phyloP scores from a whole-genome alignment of 2,329 filamentous ascomycete genomes.

The Calonectria naviculata region DNA sequence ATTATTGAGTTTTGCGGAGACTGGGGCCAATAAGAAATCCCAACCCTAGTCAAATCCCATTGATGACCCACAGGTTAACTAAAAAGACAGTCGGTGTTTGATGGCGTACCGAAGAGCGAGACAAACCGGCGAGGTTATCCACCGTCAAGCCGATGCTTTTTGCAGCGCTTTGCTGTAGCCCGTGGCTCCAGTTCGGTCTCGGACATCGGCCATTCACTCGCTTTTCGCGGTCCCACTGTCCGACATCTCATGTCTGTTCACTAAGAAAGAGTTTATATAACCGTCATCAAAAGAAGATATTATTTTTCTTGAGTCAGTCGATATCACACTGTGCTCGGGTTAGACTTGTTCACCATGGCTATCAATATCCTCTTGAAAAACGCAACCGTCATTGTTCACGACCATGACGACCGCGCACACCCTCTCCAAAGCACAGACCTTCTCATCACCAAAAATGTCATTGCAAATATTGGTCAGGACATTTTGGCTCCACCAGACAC shows the following conservation, averaged over 20 bases:
- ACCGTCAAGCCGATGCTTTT: too few species aligned
- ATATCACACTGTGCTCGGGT: too few species aligned
- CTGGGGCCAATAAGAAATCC: not conserved
- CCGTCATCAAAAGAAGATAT: not conserved
- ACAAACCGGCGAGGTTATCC: not conserved
- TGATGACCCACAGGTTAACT: not conserved
- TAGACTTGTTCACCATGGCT: not conserved
- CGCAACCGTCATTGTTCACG: not conserved
- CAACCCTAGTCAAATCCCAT: not conserved
- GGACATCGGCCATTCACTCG: too few species aligned
- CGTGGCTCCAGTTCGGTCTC: too few species aligned
- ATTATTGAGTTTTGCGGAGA: not conserved
- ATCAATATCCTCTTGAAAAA: not conserved
- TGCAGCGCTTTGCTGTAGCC: too few species aligned
- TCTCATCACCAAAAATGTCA: not conserved
- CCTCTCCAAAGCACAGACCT: not conserved
- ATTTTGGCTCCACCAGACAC: not conserved
- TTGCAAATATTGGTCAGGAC: not conserved
- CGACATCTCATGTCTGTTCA: not conserved
- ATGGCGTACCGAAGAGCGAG: not conserved
- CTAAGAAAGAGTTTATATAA: not conserved
- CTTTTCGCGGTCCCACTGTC: not conserved
- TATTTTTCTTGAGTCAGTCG: not conserved
- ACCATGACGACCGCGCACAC: not conserved
- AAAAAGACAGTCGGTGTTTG: not conserved